Conservation (phyloP, 2,329 filamentous ascomycete species). For the Alternaria consortialis region DNA sequence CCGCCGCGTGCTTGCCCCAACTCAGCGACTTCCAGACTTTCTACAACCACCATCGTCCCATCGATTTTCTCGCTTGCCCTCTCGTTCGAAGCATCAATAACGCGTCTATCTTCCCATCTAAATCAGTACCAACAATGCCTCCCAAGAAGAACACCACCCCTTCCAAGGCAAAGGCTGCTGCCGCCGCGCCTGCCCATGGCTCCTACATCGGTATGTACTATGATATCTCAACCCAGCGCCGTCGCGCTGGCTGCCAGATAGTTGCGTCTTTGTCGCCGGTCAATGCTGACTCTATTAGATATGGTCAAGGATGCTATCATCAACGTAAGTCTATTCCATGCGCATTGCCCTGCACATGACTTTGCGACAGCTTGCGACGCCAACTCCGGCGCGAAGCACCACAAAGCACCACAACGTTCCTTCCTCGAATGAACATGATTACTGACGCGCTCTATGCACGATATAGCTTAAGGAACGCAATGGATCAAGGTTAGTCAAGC, state of each 20-base stretch:
- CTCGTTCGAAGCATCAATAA: constrained; percentile 49
- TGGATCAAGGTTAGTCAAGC: constrained; percentile 70
- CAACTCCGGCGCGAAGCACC: constrained; percentile 43
- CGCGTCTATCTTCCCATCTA: constrained; percentile 35
- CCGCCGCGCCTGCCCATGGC: constrained; percentile 65
- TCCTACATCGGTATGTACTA: constrained; percentile 71
- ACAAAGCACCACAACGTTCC: constrained; percentile 24
- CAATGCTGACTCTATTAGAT: constrained; percentile 66
- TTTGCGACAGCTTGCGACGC: constrained; percentile 29
- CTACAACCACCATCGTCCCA: constrained; percentile 28
- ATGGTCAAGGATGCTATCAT: constrained; percentile 78
- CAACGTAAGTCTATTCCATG: constrained; percentile 69
- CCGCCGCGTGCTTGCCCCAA: constrained; percentile 37
- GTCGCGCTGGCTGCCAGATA: constrained; percentile 55
- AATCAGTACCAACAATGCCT: constrained; percentile 63
- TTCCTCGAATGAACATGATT: constrained; percentile 26
- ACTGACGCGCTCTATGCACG: constrained; percentile 60
- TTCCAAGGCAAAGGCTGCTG: constrained; percentile 66
- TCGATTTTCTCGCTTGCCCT: constrained; percentile 31
- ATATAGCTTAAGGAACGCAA: constrained; percentile 74
- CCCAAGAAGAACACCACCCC: constrained; percentile 69
- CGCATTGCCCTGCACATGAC: constrained; percentile 54
- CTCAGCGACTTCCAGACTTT: constrained; percentile 38
- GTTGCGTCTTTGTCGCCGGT: constrained; percentile 60
- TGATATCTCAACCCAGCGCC: constrained; percentile 55